Percentiles rank a stretch among this genome's conserved stretches.
Evolutionary conservation across 2,329 filamentous ascomycete genomes (phyloP).

Genomic region (Aspergillus puulaauensis): DNA sequence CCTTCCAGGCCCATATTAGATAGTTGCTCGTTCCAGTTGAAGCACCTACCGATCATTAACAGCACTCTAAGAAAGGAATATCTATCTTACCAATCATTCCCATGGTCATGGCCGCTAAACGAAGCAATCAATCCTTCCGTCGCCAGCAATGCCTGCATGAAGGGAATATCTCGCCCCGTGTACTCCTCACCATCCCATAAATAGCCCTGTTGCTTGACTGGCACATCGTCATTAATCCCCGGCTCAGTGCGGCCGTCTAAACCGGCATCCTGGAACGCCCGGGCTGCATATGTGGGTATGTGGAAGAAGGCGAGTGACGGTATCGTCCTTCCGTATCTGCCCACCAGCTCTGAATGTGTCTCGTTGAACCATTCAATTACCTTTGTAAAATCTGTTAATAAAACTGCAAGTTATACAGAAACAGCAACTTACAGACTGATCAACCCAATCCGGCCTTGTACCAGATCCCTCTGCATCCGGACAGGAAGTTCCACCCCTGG

Average conservation of each 20-base stretch:
- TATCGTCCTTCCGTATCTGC: constrained; percentile 35
- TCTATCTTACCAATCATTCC: neutral
- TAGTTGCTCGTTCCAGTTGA: neutral
- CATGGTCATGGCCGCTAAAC: constrained; percentile 50
- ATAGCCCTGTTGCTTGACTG: too few relatives aligned
- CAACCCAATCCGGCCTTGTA: too few relatives aligned
- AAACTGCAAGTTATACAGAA: too few relatives aligned
- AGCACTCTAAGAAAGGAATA: too few relatives aligned
- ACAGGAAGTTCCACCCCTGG: constrained; percentile 52
- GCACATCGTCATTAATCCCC: constrained; percentile 43
- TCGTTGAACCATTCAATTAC: constrained; percentile 47
- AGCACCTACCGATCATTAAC: neutral
- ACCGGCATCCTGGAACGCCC: constrained; percentile 42
- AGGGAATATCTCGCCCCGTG: neutral
- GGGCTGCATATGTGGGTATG: constrained; percentile 49
- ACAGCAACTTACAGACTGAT: too few relatives aligned
- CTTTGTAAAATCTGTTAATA: constrained; percentile 8
- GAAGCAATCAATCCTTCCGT: constrained; percentile 19
- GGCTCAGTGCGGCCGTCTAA: constrained; percentile 45
- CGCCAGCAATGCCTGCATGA: constrained; percentile 33
- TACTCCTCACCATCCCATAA: too few relatives aligned
- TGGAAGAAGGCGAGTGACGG: constrained; percentile 58
- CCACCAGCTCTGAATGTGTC: constrained; percentile 30
- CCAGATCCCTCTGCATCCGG: constrained; percentile 40
- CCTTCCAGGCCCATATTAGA: too few relatives aligned